Conservation (phyloP, 1,139 yeast genomes). For the Yamadazyma friedrichii region DNA sequence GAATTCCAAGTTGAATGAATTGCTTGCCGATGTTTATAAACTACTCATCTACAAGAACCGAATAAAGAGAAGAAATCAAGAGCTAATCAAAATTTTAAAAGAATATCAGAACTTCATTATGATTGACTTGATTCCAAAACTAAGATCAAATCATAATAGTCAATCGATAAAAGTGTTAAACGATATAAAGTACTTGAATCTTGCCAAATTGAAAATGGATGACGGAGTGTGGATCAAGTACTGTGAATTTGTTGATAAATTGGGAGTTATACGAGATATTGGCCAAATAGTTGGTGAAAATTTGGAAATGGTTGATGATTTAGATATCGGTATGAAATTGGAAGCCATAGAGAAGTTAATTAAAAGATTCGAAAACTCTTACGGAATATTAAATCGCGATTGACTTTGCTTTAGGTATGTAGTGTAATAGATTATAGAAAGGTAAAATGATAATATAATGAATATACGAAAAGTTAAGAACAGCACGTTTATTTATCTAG, state of each 20-base stretch:
- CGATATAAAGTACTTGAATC: slow-evolving; percentile 14
- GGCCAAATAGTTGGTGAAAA: slow-evolving; percentile 12
- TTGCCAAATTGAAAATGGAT: slow-evolving; percentile 13
- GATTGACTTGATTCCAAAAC: slow-evolving; percentile 27
- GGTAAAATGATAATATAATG: too few relatives aligned
- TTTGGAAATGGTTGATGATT: slow-evolving; percentile 10
- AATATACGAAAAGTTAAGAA: too few relatives aligned
- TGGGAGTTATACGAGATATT: slow-evolving; percentile 13
- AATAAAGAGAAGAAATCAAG: slow-evolving; percentile 21
- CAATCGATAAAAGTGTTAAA: not conserved
- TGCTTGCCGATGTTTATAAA: slow-evolving; percentile 26
- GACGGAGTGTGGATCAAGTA: slow-evolving; percentile 18
- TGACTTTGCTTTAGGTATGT: not conserved
- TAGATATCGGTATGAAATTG: slow-evolving; percentile 11
- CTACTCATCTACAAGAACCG: slow-evolving; percentile 20
- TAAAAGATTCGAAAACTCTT: not conserved
- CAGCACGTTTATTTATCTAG: too few relatives aligned
- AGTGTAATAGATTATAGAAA: not conserved
- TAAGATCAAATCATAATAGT: slow-evolving; percentile 21
- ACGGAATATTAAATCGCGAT: too few relatives aligned
- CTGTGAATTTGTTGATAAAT: slow-evolving; percentile 12
- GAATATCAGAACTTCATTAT: slow-evolving; percentile 31
- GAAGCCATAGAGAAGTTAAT: slow-evolving; percentile 8
- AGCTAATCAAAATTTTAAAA: slow-evolving; percentile 22
- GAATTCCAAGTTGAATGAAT: slow-evolving; percentile 17